Evolutionary conservation across 805 yeast species (phyloP).

Genomic region (Isabelozyma heimii): DNA sequence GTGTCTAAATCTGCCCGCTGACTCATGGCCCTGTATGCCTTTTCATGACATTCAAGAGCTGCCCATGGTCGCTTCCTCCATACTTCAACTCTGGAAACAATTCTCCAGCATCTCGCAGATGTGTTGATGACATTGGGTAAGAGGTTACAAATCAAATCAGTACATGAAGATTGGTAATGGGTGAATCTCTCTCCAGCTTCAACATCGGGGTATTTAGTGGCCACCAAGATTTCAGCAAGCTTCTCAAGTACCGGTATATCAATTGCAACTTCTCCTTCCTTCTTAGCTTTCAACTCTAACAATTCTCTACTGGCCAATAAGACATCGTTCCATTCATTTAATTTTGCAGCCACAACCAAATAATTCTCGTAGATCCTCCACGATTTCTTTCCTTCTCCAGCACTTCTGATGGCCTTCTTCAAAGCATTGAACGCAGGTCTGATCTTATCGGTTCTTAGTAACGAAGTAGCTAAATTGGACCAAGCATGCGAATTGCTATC

Average conservation of each 20-base stretch:
- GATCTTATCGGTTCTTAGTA: constrained; percentile 59
- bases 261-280: constrained; percentile 59
- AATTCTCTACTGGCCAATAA: constrained; percentile 69
- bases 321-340: constrained; percentile 88
- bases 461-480: constrained; percentile 87
- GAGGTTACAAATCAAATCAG: constrained; percentile 66
- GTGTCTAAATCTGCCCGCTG: constrained; percentile 63
- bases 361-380: constrained; percentile 94
- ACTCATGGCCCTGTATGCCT: constrained; percentile 73
- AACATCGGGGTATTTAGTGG: constrained; percentile 46
- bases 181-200: constrained; percentile 35
- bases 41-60: constrained; percentile 80
- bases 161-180: constrained; percentile 65
- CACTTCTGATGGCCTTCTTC: constrained; percentile 69
- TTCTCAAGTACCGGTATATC: constrained; percentile 77
- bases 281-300: constrained; percentile 53
- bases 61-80: constrained; percentile 91
- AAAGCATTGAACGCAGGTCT: constrained; percentile 84
- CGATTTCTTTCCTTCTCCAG: constrained; percentile 63
- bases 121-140: constrained; percentile 71
- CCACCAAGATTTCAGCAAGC: constrained; percentile 61
- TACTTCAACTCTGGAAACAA: constrained; percentile 78
- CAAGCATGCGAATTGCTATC: constrained; percentile 80
- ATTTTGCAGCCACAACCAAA: constrained; percentile 73
- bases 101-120: constrained; percentile 71